These are phyloP conservation scores for Starmera quercuum DNA, from an alignment of 805 yeast genomes.

Conservation along the genomic window DNA sequence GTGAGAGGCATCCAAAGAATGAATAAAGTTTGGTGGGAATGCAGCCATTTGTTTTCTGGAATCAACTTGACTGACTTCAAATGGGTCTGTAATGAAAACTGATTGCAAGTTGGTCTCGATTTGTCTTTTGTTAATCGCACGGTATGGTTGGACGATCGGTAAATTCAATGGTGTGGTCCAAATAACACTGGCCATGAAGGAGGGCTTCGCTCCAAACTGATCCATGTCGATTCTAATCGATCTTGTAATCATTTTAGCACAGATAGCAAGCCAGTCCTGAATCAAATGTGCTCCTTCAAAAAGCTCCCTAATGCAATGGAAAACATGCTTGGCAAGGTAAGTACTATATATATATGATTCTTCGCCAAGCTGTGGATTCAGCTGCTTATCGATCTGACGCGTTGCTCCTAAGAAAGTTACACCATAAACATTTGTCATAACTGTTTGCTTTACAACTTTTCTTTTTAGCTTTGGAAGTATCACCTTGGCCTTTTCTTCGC, in stretches of 20 bases:
- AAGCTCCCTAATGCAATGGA: constrained; percentile 75
- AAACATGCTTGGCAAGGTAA: constrained; percentile 72
- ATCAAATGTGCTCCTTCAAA: constrained; percentile 90
- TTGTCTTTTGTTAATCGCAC: constrained; percentile 56
- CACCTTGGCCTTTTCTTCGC: constrained; percentile 41
- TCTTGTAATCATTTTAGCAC: constrained; percentile 74
- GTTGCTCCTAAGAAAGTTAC: constrained; percentile 93
- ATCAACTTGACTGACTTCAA: constrained; percentile 72
- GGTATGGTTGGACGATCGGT: constrained; percentile 96
- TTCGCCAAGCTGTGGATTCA: constrained; percentile 50
- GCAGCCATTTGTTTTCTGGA: constrained; percentile 87
- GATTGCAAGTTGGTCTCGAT: constrained; percentile 82
- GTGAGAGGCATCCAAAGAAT: constrained; percentile 93
- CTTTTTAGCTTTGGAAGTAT: constrained; percentile 47
- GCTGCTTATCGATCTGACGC: constrained; percentile 75
- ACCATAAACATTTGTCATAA: constrained; percentile 97
- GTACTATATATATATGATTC: constrained; percentile 41
- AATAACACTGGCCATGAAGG: constrained; percentile 78
- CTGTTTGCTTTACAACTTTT: constrained; percentile 92
- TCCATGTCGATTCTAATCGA: constrained; percentile 65
- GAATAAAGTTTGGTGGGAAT: constrained; percentile 92
- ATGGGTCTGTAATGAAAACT: constrained; percentile 85
- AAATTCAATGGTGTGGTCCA: constrained; percentile 97
- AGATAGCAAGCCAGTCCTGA: constrained; percentile 92
- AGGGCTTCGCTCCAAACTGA: constrained; percentile 42